These are phyloP conservation scores for Plasmopara muralis DNA, from an alignment of 352 stramenopile species.

Conservation along the genomic window DNA sequence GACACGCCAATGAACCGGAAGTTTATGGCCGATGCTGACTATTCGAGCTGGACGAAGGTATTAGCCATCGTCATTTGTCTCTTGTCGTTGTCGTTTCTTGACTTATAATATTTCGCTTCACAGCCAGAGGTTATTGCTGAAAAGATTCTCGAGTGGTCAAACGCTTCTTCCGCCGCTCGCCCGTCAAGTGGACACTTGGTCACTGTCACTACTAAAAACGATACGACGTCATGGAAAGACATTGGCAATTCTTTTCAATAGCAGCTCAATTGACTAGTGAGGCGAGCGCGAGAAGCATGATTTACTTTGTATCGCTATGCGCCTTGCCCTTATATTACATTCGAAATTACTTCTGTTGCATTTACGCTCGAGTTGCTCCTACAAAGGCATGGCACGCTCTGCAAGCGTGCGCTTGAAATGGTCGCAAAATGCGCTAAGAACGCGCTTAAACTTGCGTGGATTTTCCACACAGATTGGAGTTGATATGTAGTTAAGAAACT, in stretches of 20 bases:
- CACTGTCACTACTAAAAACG: conserved; percentile 53
- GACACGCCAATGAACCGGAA: conserved; percentile 87
- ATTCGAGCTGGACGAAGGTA: conserved; percentile 78
- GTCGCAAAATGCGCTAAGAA: conserved; percentile 68
- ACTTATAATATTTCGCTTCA: conserved; percentile 1
- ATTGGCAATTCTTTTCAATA: conserved; percentile 66
- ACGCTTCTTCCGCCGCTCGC: conserved; percentile 29
- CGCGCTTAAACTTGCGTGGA: conserved; percentile 72
- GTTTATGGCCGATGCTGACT: conserved; percentile 81
- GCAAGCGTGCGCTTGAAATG: conserved; percentile 63
- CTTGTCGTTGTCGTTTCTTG: not conserved
- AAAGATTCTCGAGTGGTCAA: conserved; percentile 72
- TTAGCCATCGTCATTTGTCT: not conserved
- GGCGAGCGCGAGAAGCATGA: too few species aligned
- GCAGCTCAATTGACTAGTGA: not conserved
- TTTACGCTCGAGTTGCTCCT: conserved; percentile 2
- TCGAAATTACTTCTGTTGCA: not conserved
- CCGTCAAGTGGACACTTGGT: conserved; percentile 64
- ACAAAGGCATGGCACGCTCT: conserved; percentile 10
- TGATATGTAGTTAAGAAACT: conserved; percentile 58
- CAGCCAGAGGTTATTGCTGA: conserved; percentile 63
- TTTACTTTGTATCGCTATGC: too few species aligned
- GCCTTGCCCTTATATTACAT: not conserved
- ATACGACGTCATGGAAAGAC: conserved; percentile 55
- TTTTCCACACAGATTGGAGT: conserved; percentile 62